Conservation (phyloP, 108 stramenopile genomes). For the Cylindrotheca closterium region DNA sequence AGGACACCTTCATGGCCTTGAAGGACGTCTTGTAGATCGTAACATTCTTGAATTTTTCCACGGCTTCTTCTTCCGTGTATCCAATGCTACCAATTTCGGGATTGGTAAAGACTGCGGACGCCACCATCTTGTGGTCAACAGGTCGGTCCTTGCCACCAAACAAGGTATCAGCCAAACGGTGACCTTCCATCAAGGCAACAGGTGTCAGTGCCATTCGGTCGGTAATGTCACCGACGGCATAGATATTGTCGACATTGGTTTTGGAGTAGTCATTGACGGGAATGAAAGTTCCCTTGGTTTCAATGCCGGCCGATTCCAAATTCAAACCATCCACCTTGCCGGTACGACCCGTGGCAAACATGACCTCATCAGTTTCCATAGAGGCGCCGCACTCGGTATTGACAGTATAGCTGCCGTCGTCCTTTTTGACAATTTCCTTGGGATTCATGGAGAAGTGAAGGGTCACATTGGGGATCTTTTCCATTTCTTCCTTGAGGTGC, state of each 20-base stretch:
- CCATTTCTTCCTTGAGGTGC: slow-evolving; percentile 69
- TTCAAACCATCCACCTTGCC: slow-evolving; percentile 66
- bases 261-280: slow-evolving; percentile 76
- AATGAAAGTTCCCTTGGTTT: slow-evolving; percentile 31
- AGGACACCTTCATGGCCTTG: slow-evolving; percentile 75
- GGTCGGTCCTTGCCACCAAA: slow-evolving; percentile 79
- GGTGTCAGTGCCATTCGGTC: slow-evolving; percentile 90
- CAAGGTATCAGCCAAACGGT: slow-evolving; percentile 80
- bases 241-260: slow-evolving; percentile 61
- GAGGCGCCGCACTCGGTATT: slow-evolving; percentile 49
- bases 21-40: slow-evolving; percentile 69
- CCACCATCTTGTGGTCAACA: slow-evolving; percentile 84
- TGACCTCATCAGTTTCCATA: slow-evolving; percentile 66
- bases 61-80: slow-evolving; percentile 85
- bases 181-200: slow-evolving; percentile 79
- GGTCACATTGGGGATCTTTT: slow-evolving; percentile 48
- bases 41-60: slow-evolving; percentile 63
- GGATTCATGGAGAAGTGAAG: slow-evolving; percentile 70
- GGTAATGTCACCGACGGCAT: slow-evolving; percentile 76
- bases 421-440: slow-evolving; percentile 52
- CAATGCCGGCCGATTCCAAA: slow-evolving; percentile 60
- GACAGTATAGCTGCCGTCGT: slow-evolving; percentile 51
- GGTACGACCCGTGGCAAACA: slow-evolving; percentile 76
- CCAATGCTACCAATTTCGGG: slow-evolving; percentile 88
- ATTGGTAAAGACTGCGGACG: slow-evolving; percentile 89